Conservation (phyloP, 192 early-diverging fungal species). For the Entomortierella beljakovae region DNA sequence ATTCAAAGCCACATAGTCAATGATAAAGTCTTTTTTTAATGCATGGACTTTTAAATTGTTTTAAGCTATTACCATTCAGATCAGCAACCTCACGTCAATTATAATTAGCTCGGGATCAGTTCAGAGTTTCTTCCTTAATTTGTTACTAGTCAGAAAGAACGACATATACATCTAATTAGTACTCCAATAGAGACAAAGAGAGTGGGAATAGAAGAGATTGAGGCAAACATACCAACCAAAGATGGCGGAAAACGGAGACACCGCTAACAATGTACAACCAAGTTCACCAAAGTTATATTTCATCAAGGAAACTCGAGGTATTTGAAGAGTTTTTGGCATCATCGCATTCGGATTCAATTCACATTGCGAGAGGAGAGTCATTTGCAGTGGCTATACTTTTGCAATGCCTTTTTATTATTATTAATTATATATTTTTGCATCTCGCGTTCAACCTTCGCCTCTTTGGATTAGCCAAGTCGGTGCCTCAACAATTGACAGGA, state of each 20-base stretch:
- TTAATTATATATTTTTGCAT: too few species aligned
- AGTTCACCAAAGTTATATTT: slow-evolving; percentile 36
- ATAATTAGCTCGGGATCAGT: too few species aligned
- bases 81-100: too few species aligned
- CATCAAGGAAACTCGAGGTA: slow-evolving; percentile 55
- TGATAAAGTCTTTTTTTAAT: too few species aligned
- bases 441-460: neutral
- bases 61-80: slow-evolving; percentile 10
- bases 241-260: slow-evolving; percentile 33
- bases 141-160: too few species aligned
- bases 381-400: too few species aligned
- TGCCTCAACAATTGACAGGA: slow-evolving; percentile 37
- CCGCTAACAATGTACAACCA: slow-evolving; percentile 15
- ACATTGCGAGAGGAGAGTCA: too few species aligned
- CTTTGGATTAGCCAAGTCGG: slow-evolving; percentile 21
- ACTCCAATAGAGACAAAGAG: neutral
- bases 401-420: too few species aligned
- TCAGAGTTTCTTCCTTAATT: too few species aligned
- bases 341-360: neutral
- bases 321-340: neutral
- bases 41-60: neutral
- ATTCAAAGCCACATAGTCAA: too few species aligned
- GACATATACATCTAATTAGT: too few species aligned
- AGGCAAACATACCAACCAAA: neutral
- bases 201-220: too few species aligned